phyloP scores from a whole-genome alignment of 805 yeast species.

The Metschnikowia corniflorae region DNA sequence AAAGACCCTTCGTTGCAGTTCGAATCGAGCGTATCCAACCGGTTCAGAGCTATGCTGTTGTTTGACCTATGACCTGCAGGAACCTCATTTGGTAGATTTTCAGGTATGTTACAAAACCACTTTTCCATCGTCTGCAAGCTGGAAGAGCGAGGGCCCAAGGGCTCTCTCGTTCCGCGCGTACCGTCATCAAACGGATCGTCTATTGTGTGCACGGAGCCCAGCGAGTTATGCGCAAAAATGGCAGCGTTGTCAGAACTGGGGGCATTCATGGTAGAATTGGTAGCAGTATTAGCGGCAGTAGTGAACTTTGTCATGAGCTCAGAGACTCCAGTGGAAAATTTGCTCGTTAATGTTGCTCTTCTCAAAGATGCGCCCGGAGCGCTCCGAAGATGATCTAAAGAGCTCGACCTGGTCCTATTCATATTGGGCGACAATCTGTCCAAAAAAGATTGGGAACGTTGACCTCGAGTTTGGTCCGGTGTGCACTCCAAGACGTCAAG shows the following conservation, averaged over 20 bases:
- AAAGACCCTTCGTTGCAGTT: constrained; percentile 22
- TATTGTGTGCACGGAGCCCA: constrained; percentile 33
- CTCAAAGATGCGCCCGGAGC: constrained; percentile 9
- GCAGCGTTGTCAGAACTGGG: constrained; percentile 2
- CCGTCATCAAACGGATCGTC: constrained; percentile 22
- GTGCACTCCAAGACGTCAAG: constrained; percentile 2
- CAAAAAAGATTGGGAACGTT: constrained; percentile 24
- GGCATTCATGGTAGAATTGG: constrained; percentile 3
- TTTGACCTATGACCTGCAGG: constrained; percentile 7
- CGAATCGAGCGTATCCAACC: constrained; percentile 9
- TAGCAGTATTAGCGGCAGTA: constrained; percentile 16
- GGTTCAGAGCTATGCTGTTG: constrained; percentile 8
- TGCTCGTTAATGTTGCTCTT: constrained; percentile 19
- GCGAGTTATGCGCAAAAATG: constrained; percentile 18
- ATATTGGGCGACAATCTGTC: constrained; percentile 34
- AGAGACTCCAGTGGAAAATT: constrained; percentile 38
- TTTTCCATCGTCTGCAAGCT: constrained; percentile 42
- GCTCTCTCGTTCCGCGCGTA: constrained; percentile 14
- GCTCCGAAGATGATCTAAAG: constrained; percentile 22
- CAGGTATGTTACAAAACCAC: constrained; percentile 37
- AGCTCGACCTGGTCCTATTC: constrained; percentile 38
- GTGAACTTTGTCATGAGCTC: constrained; percentile 43
- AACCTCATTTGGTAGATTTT: constrained; percentile 4
- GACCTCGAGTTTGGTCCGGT: constrained; percentile 6
- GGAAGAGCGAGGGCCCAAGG: constrained; percentile 32